Percentiles rank a stretch among this genome's conserved stretches.
These are phyloP conservation scores for Pseudogymnoascus destructans DNA, from an alignment of 2,329 filamentous ascomycete genomes.

Conservation along the genomic window DNA sequence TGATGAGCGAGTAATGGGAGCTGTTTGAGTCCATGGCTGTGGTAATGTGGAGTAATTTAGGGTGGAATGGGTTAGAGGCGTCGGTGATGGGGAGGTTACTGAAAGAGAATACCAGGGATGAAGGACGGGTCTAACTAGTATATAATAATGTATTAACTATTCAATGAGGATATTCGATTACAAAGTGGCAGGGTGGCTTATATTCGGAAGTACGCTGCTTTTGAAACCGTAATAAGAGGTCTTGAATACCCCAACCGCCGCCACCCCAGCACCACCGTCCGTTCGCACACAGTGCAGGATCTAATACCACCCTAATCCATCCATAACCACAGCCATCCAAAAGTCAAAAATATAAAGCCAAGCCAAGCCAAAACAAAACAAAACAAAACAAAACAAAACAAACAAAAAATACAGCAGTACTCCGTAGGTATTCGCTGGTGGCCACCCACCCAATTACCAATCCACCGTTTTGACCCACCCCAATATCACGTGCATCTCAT, in stretches of 20 bases:
- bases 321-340: too few relatives aligned
- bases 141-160: conserved; percentile 6
- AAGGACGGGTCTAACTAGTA: background rate
- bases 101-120: conserved; percentile 2
- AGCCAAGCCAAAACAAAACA: too few relatives aligned
- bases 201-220: background rate
- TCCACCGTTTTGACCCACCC: background rate
- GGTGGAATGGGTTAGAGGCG: conserved; percentile 2
- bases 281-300: too few relatives aligned
- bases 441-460: too few relatives aligned
- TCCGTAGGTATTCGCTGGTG: too few relatives aligned
- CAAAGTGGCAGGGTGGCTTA: background rate
- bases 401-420: too few relatives aligned
- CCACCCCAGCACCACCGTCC: too few relatives aligned
- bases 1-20: background rate
- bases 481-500: background rate
- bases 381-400: too few relatives aligned
- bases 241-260: background rate
- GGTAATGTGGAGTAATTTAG: conserved; percentile 1
- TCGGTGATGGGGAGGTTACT: background rate
- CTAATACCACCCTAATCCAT: too few relatives aligned
- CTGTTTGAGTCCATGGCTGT: background rate
- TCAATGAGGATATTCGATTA: background rate
- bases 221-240: background rate
- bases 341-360: too few relatives aligned